These are phyloP conservation scores for Auxenochlorella pyrenoidosa DNA, from an alignment of 139 green algal species.

Conservation along the genomic window DNA sequence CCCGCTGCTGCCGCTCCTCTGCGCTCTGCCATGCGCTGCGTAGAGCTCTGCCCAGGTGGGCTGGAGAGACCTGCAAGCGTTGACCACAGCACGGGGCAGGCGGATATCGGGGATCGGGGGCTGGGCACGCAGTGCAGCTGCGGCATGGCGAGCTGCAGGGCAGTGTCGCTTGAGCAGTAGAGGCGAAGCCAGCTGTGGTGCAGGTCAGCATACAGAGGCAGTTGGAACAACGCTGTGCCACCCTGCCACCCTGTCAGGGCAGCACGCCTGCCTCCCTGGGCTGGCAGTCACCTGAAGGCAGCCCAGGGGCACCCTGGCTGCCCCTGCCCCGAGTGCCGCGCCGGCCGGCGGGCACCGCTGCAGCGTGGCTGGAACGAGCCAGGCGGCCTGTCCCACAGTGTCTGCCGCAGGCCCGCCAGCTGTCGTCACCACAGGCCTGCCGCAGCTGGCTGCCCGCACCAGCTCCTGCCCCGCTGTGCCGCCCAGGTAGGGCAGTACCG, in stretches of 20 bases:
- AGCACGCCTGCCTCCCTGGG: no score
- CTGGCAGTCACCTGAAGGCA: neutral
- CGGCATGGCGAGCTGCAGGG: no score
- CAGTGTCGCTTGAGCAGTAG: no score
- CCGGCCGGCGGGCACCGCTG: neutral
- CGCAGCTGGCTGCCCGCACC: neutral
- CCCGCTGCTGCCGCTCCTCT: neutral
- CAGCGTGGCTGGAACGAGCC: neutral
- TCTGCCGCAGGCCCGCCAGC: neutral
- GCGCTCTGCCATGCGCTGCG: neutral
- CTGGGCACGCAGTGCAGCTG: no score
- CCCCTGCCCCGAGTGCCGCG: neutral
- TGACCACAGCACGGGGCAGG: no score
- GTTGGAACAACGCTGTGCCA: no score
- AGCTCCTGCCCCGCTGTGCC: neutral
- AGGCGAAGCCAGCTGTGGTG: no score
- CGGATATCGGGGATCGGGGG: no score
- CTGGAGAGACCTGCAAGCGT: neutral
- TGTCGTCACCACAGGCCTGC: neutral
- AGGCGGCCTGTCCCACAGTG: neutral
- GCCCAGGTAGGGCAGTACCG: neutral
- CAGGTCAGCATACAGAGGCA: no score
- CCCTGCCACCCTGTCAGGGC: no score
- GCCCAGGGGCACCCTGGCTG: neutral
- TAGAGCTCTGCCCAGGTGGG: neutral